Evolutionary conservation across 176 grass and related monocot species (phyloP), one percentile per base, ranked within the genome.

Genomic region (Pontederia paniculata): DNA sequence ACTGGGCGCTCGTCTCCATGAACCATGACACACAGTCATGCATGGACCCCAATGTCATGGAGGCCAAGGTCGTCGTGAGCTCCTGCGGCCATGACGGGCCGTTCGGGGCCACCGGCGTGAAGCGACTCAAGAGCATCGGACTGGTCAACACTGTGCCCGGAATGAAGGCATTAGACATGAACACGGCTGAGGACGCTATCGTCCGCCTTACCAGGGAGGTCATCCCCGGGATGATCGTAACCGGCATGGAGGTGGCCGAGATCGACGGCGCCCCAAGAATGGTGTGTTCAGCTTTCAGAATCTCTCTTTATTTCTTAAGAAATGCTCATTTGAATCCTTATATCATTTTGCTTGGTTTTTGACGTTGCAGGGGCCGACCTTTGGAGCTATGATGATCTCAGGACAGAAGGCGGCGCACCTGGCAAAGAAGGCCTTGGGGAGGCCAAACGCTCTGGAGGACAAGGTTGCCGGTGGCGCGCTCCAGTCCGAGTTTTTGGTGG

Each of bases 381-480:
- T 98, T 73, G 93, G 93, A 60, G 93, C 93, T 57, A 98, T 98
- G 93, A 84, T 98, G 93, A 81, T 98, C 17, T 98, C 93, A 0
- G 93, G 93, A n/a, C 93, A 91, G 80, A 98, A 98, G 87, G 93
- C 83, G 18, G 93, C 93, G 56, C 93, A 91, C 72, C 80, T 98
- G 61, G 80, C 87, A 17, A 65, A 91, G 47, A 82, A 83, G 83
- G 86, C 86, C 0, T 76, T 98, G 43, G 93, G 93, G 17, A 86
- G 80, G 70, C 93, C 86, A 18, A 98, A 98, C 68, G 28, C 28
- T 6, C 28, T 37, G 28, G 28, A 37, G 28, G 28, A 37, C 28
- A 37, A 37, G 28, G 28, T 37, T 37, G 28, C 28, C 28, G 28
- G 7, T 6, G 28, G 28, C 28, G 7, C 7, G 1, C 28, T 37